phyloP scores from a whole-genome alignment of 441 rosid species.

The Syzygium syzygioides region DNA sequence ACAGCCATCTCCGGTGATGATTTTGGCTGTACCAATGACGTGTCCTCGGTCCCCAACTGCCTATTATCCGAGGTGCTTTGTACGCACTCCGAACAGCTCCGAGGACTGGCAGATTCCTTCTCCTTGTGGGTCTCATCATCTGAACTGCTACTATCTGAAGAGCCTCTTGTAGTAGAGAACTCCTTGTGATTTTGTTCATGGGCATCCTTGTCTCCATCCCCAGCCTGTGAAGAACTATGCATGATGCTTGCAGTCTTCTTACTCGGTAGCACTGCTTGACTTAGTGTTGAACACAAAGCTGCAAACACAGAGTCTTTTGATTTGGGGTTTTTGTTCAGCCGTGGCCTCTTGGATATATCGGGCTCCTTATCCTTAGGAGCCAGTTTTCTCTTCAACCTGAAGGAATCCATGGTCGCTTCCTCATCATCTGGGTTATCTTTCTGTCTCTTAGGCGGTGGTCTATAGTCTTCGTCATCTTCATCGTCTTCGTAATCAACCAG shows the following conservation, averaged over 20 bases:
- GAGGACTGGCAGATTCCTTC: constrained; percentile 36
- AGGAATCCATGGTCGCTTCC: constrained; percentile 59
- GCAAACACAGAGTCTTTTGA: constrained; percentile 68
- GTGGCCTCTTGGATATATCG: constrained; percentile 61
- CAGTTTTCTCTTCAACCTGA: constrained; percentile 67
- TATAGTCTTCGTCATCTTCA: constrained; percentile 90
- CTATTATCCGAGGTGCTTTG: constrained; percentile 51
- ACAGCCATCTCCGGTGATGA: constrained; percentile 94
- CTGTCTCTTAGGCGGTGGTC: constrained; percentile 80
- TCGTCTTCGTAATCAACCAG: constrained; percentile 97
- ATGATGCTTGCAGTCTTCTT: constrained; percentile 40
- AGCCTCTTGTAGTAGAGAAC: constrained; percentile 21
- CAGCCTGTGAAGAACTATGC: constrained; percentile 16
- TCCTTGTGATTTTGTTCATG: constrained; percentile 32
- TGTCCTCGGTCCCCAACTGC: constrained; percentile 66
- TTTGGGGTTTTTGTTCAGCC: constrained; percentile 52
- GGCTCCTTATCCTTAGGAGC: constrained; percentile 56
- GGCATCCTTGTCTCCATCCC: constrained; percentile 24
- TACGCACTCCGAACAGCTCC: constrained; percentile 48
- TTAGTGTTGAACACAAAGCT: constrained; percentile 74
- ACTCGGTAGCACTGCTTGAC: constrained; percentile 79
- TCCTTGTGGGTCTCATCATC: constrained; percentile 54
- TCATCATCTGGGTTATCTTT: constrained; percentile 59
- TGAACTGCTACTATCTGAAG: constrained; percentile 30
- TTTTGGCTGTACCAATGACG: constrained; percentile 52